Evolutionary conservation across 2,329 filamentous ascomycete genomes (phyloP).

Genomic region (Xylariaceae sp.): DNA sequence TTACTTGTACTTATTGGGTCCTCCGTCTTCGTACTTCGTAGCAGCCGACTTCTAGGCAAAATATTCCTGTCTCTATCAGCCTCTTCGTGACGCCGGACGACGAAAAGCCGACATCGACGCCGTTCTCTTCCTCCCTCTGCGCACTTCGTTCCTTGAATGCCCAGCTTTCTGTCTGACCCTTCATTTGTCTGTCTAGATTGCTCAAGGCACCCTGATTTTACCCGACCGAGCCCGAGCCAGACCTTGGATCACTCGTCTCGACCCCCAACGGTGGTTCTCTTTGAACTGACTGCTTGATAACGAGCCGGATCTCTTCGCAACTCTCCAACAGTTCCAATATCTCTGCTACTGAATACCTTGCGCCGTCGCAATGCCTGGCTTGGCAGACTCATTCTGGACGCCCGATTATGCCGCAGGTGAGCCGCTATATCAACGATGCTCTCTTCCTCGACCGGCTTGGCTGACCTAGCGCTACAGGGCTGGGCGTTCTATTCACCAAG

Average conservation of each 20-base stretch:
- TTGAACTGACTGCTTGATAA: background rate
- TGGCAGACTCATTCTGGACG: slow-evolving; percentile 97
- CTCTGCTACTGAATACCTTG: slow-evolving; percentile 5
- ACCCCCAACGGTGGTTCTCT: background rate
- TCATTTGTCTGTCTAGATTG: background rate
- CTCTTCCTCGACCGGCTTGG: background rate
- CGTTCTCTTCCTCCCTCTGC: background rate
- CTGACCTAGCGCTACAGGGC: slow-evolving; percentile 44
- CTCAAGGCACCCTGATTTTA: background rate
- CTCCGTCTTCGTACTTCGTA: background rate
- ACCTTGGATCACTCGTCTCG: background rate
- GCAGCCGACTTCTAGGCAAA: slow-evolving; percentile 1
- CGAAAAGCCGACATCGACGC: background rate
- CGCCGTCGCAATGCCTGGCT: slow-evolving; percentile 66
- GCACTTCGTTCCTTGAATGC: background rate
- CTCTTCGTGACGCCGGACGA: slow-evolving; percentile 1
- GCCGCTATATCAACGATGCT: slow-evolving; percentile 24
- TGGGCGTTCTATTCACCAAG: slow-evolving; percentile 93
- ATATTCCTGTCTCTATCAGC: background rate
- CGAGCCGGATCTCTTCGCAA: background rate
- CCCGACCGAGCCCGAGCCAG: background rate
- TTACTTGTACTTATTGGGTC: background rate
- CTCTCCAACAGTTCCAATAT: background rate
- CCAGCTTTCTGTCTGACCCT: background rate
- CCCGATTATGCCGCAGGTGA: slow-evolving; percentile 90